Percentiles rank a stretch among this genome's conserved stretches.
Conservation (phyloP, 2,329 filamentous ascomycete genomes). For the Phialocephala sp. region DNA sequence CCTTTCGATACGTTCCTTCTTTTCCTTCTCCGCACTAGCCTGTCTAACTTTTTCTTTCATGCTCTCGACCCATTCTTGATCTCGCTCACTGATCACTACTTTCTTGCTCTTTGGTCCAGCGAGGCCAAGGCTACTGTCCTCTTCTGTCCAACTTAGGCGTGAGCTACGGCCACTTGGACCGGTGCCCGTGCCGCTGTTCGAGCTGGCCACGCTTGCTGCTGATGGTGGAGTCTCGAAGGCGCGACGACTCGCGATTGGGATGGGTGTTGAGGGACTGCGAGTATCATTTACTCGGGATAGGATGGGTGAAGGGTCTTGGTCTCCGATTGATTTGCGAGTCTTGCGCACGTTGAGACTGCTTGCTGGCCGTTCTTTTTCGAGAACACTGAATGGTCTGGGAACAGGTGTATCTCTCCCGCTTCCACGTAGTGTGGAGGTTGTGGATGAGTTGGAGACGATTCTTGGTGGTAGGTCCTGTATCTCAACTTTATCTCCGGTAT, state of each 20-base stretch:
- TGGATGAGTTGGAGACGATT: conserved; percentile 35
- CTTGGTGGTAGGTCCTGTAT: conserved; percentile 58
- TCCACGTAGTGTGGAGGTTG: conserved; percentile 33
- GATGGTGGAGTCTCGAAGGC: conserved; percentile 29
- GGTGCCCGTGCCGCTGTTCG: conserved; percentile 12
- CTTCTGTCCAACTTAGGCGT: conserved; percentile 61
- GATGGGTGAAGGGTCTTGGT: conserved; percentile 6
- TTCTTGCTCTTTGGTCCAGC: conserved; percentile 72
- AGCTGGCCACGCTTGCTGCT: conserved; percentile 16
- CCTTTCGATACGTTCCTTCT: conserved; percentile 45
- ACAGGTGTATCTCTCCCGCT: conserved; percentile 47
- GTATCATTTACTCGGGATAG: conserved; percentile 13
- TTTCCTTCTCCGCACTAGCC: conserved; percentile 65
- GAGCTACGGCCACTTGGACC: conserved; percentile 43
- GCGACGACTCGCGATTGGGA: conserved; percentile 25
- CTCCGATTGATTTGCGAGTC: conserved; percentile 36
- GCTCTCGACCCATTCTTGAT: conserved; percentile 80
- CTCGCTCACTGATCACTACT: conserved; percentile 72
- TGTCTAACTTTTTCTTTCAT: conserved; percentile 80
- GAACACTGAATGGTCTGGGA: conserved; percentile 36
- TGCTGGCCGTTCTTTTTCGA: conserved; percentile 35
- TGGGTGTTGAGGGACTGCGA: conserved; percentile 35
- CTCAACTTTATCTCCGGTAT: conserved; percentile 60
- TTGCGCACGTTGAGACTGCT: conserved; percentile 40
- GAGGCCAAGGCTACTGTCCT: conserved; percentile 67